Conservation (phyloP, 192 early-diverging fungal species). For the Coemansia reversa region DNA sequence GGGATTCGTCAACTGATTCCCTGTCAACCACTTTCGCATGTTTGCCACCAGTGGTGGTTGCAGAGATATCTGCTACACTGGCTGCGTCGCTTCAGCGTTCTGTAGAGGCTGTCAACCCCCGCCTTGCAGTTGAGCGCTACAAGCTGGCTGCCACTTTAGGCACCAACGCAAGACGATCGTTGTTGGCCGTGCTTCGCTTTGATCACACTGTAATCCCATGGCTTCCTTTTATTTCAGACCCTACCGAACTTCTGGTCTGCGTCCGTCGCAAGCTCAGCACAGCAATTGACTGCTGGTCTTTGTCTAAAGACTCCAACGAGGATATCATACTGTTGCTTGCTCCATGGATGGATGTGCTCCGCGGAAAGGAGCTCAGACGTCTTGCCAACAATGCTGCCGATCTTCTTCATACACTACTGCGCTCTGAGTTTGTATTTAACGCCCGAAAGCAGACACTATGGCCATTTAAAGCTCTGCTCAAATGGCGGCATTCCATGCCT, state of each 20-base stretch:
- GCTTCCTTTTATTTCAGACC: constrained; percentile 41
- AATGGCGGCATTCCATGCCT: constrained; percentile 39
- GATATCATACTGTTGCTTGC: constrained; percentile 18
- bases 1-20: constrained; percentile 38
- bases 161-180: not conserved
- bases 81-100: constrained; percentile 19
- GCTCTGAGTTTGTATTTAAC: constrained; percentile 24
- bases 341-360: constrained; percentile 41
- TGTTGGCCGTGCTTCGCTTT: constrained; percentile 19
- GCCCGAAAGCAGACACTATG: constrained; percentile 30
- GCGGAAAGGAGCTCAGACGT: constrained; percentile 25
- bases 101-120: constrained; percentile 25
- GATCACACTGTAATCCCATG: constrained; percentile 40
- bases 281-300: constrained; percentile 33
- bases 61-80: constrained; percentile 18
- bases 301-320: constrained; percentile 29
- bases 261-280: constrained; percentile 47
- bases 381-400: constrained; percentile 20
- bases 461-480: constrained; percentile 39
- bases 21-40: constrained; percentile 11
- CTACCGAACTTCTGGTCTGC: constrained; percentile 24
- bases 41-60: constrained; percentile 18
- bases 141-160: not conserved
- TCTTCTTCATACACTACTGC: constrained; percentile 28
- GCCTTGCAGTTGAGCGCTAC: constrained; percentile 16